A percentile compares a stretch with the other conserved stretches of the same genome.
Evolutionary conservation across 2,329 filamentous ascomycete genomes (phyloP).

Genomic region (Nothopassalora personata): DNA sequence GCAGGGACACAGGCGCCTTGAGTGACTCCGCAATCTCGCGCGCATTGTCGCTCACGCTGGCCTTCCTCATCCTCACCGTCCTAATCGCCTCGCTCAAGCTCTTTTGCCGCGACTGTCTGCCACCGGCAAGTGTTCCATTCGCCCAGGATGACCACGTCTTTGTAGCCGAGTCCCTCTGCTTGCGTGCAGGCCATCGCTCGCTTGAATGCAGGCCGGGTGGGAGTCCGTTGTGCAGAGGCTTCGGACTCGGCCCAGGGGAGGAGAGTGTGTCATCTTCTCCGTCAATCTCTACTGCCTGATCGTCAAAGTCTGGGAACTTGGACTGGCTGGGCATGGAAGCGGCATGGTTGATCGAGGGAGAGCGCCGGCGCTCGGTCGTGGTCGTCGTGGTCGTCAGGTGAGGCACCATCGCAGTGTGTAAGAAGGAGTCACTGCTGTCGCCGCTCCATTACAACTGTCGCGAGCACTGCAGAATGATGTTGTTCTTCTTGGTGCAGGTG

Average conservation of each 20-base stretch:
- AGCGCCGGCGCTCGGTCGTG: conserved; percentile 25
- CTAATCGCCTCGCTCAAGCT: conserved; percentile 84
- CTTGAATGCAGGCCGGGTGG: conserved; percentile 34
- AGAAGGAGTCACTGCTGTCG: neutral
- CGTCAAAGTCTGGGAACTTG: conserved; percentile 44
- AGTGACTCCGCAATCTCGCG: conserved; percentile 89
- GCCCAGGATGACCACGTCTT: conserved; percentile 44
- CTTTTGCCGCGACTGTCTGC: conserved; percentile 67
- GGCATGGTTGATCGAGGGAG: conserved; percentile 21
- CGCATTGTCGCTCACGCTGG: conserved; percentile 85
- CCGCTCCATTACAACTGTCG: conserved; percentile 7
- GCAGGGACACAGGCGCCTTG: conserved; percentile 81
- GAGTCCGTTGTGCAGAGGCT: conserved; percentile 29
- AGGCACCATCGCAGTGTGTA: conserved; percentile 19
- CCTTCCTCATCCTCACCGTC: conserved; percentile 67
- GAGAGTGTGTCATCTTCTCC: conserved; percentile 22
- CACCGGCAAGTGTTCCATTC: conserved; percentile 35
- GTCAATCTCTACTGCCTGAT: conserved; percentile 25
- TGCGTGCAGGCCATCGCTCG: conserved; percentile 59
- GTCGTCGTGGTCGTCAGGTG: conserved; percentile 19
- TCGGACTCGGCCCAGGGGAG: conserved; percentile 27
- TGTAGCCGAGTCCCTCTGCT: conserved; percentile 24
- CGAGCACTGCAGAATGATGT: neutral
- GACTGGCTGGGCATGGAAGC: conserved; percentile 17
- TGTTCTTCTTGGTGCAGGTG: neutral